phyloP scores from a whole-genome alignment of 345 rosid genomes.

The Eucalyptus melliodora region DNA sequence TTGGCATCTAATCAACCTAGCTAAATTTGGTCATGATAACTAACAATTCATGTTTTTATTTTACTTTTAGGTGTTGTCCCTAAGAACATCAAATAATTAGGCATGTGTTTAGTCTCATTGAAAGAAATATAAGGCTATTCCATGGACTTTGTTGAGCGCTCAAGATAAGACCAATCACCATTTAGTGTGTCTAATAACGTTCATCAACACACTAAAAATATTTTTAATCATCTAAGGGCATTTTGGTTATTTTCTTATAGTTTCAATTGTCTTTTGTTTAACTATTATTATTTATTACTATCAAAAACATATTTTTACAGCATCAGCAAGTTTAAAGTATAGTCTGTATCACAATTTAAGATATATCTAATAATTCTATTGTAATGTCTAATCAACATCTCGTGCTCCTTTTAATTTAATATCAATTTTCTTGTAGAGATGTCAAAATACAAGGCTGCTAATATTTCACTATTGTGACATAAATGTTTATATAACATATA shows the following conservation, averaged over 20 bases:
- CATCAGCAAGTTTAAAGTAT: background rate
- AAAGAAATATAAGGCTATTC: background rate
- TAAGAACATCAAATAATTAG: too few species aligned
- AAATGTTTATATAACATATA: too few species aligned
- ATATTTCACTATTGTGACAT: background rate
- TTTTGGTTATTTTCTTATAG: background rate
- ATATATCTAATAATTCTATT: too few species aligned
- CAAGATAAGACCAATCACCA: background rate
- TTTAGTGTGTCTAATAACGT: background rate
- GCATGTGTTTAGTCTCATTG: background rate
- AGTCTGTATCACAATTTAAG: background rate
- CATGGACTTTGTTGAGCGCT: background rate
- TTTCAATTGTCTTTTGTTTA: background rate
- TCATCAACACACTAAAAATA: background rate
- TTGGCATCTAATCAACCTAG: background rate
- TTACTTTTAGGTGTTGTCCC: too few species aligned
- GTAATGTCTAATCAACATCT: too few species aligned
- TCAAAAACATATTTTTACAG: background rate
- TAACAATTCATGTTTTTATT: background rate
- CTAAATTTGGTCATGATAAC: too few species aligned
- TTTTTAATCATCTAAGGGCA: background rate
- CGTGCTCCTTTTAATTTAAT: background rate
- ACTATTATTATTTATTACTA: too few species aligned
- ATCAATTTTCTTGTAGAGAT: too few species aligned
- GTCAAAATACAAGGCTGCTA: background rate